These are phyloP conservation scores for Aphanomyces euteiches DNA, from an alignment of 352 stramenopile genomes.

Conservation along the genomic window DNA sequence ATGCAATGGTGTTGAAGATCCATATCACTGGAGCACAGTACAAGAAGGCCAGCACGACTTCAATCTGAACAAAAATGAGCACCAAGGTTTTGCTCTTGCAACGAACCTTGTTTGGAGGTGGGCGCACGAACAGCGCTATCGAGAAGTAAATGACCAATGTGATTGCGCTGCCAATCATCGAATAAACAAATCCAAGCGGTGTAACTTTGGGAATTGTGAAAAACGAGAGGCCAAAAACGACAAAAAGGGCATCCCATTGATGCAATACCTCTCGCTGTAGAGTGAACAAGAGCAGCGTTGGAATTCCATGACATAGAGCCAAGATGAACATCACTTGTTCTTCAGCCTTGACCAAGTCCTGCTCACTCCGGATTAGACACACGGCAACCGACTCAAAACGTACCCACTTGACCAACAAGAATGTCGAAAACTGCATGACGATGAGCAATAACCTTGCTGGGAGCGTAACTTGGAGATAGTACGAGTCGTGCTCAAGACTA, in stretches of 20 bases:
- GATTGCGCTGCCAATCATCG: conserved; percentile 62
- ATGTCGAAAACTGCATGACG: conserved; percentile 10
- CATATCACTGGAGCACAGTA: conserved; percentile 70
- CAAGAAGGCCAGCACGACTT: conserved; percentile 59
- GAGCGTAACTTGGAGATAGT: conserved; percentile 69
- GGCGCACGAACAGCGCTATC: conserved; percentile 55
- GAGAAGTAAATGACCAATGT: conserved; percentile 54
- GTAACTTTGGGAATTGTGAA: conserved; percentile 85
- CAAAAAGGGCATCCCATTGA: conserved; percentile 80
- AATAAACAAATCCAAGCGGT: conserved; percentile 70
- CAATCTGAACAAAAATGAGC: conserved; percentile 29
- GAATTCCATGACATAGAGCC: conserved; percentile 64
- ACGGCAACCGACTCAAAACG: background rate
- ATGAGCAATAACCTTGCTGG: conserved; percentile 59
- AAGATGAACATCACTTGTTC: conserved; percentile 73
- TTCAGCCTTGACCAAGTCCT: conserved; percentile 60
- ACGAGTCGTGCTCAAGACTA: conserved; percentile 58
- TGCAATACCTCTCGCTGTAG: conserved; percentile 68
- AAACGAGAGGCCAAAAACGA: conserved; percentile 80
- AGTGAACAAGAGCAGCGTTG: conserved; percentile 60
- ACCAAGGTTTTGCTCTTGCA: background rate
- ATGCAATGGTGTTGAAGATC: conserved; percentile 83
- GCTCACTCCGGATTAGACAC: background rate
- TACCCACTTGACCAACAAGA: conserved; percentile 25
- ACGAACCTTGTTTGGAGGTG: conserved; percentile 35